Conservation (phyloP, 257 asterid species). For the Lycium ferocissimum region DNA sequence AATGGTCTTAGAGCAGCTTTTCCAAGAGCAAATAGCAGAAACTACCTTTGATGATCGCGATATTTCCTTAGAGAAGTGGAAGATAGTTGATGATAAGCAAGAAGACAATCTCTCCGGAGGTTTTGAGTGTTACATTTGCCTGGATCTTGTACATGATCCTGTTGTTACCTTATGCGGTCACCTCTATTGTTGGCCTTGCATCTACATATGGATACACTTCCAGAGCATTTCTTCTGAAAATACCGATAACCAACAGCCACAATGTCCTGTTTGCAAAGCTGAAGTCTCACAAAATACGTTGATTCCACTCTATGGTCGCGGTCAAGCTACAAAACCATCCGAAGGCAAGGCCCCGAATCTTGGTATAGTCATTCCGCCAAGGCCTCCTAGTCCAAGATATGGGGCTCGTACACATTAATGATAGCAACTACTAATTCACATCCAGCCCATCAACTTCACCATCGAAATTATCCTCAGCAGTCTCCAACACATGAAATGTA, state of each 20-base stretch:
- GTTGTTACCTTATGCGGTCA: conserved; percentile 82
- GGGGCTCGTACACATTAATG: conserved; percentile 1
- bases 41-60: background rate
- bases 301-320: conserved; percentile 73
- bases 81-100: conserved; percentile 39
- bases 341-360: conserved; percentile 37
- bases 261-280: conserved; percentile 76
- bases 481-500: conserved; percentile 31
- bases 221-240: conserved; percentile 37
- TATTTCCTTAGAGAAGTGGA: conserved; percentile 36
- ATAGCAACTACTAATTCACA: conserved; percentile 20
- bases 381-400: conserved; percentile 59
- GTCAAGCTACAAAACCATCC: conserved; percentile 44
- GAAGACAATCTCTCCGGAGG: conserved; percentile 49
- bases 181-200: conserved; percentile 86
- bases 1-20: background rate
- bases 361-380: conserved; percentile 50
- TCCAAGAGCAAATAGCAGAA: background rate
- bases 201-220: conserved; percentile 67
- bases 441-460: conserved; percentile 43
- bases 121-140: conserved; percentile 78
- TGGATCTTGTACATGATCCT: conserved; percentile 68
- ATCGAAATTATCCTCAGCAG: conserved; percentile 33
- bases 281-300: conserved; percentile 56
- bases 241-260: conserved; percentile 44